Evolutionary conservation across 2,329 filamentous ascomycete species (phyloP).

Genomic region (Pseudonectria buxi): DNA sequence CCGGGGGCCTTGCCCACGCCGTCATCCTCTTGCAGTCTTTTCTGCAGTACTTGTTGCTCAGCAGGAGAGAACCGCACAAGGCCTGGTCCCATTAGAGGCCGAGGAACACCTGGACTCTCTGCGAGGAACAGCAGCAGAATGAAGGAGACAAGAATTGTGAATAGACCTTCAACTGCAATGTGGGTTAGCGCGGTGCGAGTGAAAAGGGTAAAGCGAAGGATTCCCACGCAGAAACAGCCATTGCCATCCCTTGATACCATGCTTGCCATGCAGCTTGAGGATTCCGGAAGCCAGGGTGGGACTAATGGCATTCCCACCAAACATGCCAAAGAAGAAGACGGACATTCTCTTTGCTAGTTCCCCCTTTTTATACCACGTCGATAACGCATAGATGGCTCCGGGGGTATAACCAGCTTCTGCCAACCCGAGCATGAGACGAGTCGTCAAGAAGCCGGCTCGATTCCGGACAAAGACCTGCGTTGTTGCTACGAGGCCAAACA

Average conservation of each 20-base stretch:
- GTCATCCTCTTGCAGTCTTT: slow-evolving; percentile 29
- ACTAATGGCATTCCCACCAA: slow-evolving; percentile 42
- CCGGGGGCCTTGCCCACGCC: slow-evolving; percentile 22
- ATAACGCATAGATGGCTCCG: slow-evolving; percentile 43
- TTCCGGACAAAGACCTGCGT: slow-evolving; percentile 38
- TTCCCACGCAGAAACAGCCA: slow-evolving; percentile 42
- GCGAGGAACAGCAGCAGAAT: slow-evolving; percentile 36
- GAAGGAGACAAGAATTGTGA: slow-evolving; percentile 34
- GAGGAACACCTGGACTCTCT: slow-evolving; percentile 34
- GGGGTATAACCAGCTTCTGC: slow-evolving; percentile 47
- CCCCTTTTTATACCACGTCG: slow-evolving; percentile 41
- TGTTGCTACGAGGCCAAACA: slow-evolving; percentile 40
- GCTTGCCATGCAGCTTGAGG: slow-evolving; percentile 34
- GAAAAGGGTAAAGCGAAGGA: too few species aligned
- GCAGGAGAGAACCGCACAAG: slow-evolving; percentile 29
- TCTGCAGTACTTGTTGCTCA: slow-evolving; percentile 28
- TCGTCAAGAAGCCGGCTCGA: slow-evolving; percentile 37
- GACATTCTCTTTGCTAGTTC: slow-evolving; percentile 42
- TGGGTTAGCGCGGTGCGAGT: neutral
- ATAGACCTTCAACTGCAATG: slow-evolving; percentile 36
- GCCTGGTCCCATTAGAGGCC: slow-evolving; percentile 31
- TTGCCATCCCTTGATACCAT: slow-evolving; percentile 40
- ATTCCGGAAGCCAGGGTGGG: slow-evolving; percentile 43
- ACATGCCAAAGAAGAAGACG: slow-evolving; percentile 48
- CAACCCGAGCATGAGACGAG: slow-evolving; percentile 38